phyloP scores from a whole-genome alignment of 306 rosid species.

The Vigna unguiculata region DNA sequence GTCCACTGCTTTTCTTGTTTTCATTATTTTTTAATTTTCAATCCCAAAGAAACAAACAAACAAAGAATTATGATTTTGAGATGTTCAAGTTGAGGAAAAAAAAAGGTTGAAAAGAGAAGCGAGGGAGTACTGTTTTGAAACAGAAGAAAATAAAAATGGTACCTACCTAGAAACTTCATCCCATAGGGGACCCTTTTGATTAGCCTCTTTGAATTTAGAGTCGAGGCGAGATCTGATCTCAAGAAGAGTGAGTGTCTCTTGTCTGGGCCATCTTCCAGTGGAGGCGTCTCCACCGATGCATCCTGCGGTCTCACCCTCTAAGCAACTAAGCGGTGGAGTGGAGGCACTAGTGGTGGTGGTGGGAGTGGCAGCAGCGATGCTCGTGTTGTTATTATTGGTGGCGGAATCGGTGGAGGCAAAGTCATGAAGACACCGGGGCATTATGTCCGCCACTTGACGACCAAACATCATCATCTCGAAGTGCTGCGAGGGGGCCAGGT shows the following conservation, averaged over 20 bases:
- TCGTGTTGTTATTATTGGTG: slow-evolving; percentile 24
- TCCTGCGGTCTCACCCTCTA: slow-evolving; percentile 62
- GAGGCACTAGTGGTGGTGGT: slow-evolving; percentile 55
- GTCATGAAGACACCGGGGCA: slow-evolving; percentile 63
- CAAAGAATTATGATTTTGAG: not conserved
- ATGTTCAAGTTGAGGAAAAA: not conserved
- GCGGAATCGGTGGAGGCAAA: slow-evolving; percentile 59
- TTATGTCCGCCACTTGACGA: slow-evolving; percentile 54
- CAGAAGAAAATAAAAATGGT: slow-evolving; percentile 18
- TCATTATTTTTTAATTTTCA: not conserved
- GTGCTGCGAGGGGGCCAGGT: slow-evolving; percentile 48
- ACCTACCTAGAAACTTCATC: slow-evolving; percentile 99
- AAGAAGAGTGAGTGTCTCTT: slow-evolving; percentile 95
- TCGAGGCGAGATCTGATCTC: slow-evolving; percentile 98
- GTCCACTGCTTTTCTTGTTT: not conserved
- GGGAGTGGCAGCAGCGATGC: slow-evolving; percentile 37
- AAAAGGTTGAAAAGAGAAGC: not conserved
- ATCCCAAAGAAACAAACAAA: not conserved
- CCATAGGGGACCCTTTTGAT: slow-evolving; percentile 98
- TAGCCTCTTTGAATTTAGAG: slow-evolving; percentile 93
- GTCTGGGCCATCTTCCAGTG: slow-evolving; percentile 92
- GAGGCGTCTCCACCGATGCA: slow-evolving; percentile 64
- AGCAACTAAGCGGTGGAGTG: slow-evolving; percentile 64
- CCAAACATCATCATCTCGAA: slow-evolving; percentile 81
- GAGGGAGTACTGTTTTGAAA: not conserved